Evolutionary conservation across 257 asterid genomes (phyloP).

Genomic region (Solanum pennellii): DNA sequence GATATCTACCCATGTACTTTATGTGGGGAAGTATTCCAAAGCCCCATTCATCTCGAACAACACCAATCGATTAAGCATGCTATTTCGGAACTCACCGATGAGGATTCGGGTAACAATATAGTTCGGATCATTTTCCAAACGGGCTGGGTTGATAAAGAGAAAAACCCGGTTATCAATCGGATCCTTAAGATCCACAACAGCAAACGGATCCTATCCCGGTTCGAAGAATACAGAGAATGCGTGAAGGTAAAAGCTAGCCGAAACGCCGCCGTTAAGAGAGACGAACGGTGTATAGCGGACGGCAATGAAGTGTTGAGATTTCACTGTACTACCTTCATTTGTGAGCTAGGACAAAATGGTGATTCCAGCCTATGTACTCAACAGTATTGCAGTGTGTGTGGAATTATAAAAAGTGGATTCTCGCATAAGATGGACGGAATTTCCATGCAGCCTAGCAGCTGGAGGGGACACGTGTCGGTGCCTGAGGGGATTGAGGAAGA

Average conservation of each 20-base stretch:
- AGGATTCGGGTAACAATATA: slow-evolving; percentile 56
- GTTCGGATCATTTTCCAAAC: slow-evolving; percentile 67
- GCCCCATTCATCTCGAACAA: slow-evolving; percentile 31
- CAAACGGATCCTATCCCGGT: slow-evolving; percentile 33
- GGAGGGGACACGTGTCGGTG: slow-evolving; percentile 67
- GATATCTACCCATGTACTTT: slow-evolving; percentile 52
- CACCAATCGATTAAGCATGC: slow-evolving; percentile 65
- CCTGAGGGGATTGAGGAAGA: slow-evolving; percentile 80
- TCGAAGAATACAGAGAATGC: slow-evolving; percentile 63
- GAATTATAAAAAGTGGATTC: slow-evolving; percentile 59
- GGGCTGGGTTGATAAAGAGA: slow-evolving; percentile 57
- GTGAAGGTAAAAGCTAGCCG: slow-evolving; percentile 46
- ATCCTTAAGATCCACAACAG: slow-evolving; percentile 69
- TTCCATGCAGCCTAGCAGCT: slow-evolving; percentile 52
- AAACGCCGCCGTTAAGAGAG: slow-evolving; percentile 7
- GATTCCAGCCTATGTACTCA: slow-evolving; percentile 37
- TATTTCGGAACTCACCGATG: slow-evolving; percentile 55
- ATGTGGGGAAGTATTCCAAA: slow-evolving; percentile 71
- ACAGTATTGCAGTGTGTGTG: slow-evolving; percentile 65
- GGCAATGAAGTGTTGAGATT: slow-evolving; percentile 81
- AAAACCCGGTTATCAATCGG: slow-evolving; percentile 41
- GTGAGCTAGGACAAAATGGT: slow-evolving; percentile 41
- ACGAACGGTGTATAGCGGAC: slow-evolving; percentile 69
- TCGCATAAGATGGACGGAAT: slow-evolving; percentile 79
- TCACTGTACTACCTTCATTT: slow-evolving; percentile 60